These are phyloP conservation scores for Wakefieldia striispora DNA, from an alignment of 768 basidiomycete species.

Conservation along the genomic window DNA sequence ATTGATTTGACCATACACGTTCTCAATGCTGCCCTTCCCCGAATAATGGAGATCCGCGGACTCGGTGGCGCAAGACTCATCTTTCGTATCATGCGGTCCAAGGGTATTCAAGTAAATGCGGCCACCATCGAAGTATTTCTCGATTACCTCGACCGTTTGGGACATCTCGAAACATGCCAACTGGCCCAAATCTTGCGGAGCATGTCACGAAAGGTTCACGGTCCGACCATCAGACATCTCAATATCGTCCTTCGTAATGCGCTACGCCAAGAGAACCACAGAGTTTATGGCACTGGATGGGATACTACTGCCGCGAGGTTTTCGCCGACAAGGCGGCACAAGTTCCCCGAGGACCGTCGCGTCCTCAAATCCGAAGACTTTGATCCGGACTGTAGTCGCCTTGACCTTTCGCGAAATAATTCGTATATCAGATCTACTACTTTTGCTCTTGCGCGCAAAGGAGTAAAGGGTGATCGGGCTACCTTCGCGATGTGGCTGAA, in stretches of 20 bases:
- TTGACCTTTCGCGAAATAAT: slow-evolving; percentile 26
- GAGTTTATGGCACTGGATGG: slow-evolving; percentile 47
- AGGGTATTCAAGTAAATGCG: slow-evolving; percentile 49
- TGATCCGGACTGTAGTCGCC: slow-evolving; percentile 49
- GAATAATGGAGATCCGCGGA: slow-evolving; percentile 48
- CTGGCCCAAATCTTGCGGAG: slow-evolving; percentile 48
- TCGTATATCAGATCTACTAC: slow-evolving; percentile 41
- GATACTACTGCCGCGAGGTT: slow-evolving; percentile 39
- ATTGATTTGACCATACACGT: slow-evolving; percentile 41
- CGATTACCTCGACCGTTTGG: slow-evolving; percentile 44
- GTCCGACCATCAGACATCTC: slow-evolving; percentile 55
- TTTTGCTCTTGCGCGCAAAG: slow-evolving; percentile 45
- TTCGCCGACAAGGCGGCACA: slow-evolving; percentile 30
- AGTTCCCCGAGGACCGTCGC: slow-evolving; percentile 6
- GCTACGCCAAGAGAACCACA: slow-evolving; percentile 50
- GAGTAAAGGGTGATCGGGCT: slow-evolving; percentile 53
- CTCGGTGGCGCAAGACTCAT: slow-evolving; percentile 45
- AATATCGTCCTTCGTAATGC: slow-evolving; percentile 53
- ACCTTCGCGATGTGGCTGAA: slow-evolving; percentile 62
- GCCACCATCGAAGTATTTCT: slow-evolving; percentile 57
- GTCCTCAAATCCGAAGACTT: slow-evolving; percentile 33
- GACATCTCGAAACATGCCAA: slow-evolving; percentile 42
- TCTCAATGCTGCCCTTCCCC: slow-evolving; percentile 61
- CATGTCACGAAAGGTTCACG: slow-evolving; percentile 41
- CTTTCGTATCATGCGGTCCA: slow-evolving; percentile 54